These are phyloP conservation scores for Botrytis elliptica DNA, from an alignment of 2,329 filamentous ascomycete genomes.

Conservation along the genomic window DNA sequence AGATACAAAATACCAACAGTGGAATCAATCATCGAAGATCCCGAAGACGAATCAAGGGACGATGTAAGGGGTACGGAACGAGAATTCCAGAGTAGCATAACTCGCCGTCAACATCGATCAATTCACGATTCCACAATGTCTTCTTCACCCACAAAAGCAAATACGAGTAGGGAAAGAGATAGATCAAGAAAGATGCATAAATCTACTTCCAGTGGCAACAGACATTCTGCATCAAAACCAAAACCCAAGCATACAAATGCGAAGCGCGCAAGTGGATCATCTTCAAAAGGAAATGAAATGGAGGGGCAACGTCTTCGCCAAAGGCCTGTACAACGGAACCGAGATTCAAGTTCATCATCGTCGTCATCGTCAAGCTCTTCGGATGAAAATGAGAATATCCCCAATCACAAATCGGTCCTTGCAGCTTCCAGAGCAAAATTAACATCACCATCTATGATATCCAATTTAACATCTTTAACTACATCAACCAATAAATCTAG, in stretches of 20 bases:
- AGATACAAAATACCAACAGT: slow-evolving; percentile 34
- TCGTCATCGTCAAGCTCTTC: slow-evolving; percentile 30
- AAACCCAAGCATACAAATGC: slow-evolving; percentile 27
- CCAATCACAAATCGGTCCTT: slow-evolving; percentile 32
- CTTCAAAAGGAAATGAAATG: slow-evolving; percentile 25
- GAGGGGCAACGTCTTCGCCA: slow-evolving; percentile 26
- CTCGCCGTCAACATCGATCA: slow-evolving; percentile 23
- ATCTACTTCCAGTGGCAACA: slow-evolving; percentile 25
- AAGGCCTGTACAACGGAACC: slow-evolving; percentile 26
- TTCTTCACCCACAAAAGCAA: slow-evolving; percentile 29
- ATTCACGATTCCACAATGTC: slow-evolving; percentile 28
- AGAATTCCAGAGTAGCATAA: slow-evolving; percentile 22
- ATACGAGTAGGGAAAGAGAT: slow-evolving; percentile 31
- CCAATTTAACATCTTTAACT: slow-evolving; percentile 37
- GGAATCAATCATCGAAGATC: slow-evolving; percentile 35
- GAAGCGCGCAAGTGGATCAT: slow-evolving; percentile 26
- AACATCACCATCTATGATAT: slow-evolving; percentile 39
- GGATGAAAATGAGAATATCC: slow-evolving; percentile 30
- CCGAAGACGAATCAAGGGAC: slow-evolving; percentile 34
- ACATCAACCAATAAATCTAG: slow-evolving; percentile 41
- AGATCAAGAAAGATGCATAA: slow-evolving; percentile 29
- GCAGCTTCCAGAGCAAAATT: slow-evolving; percentile 33
- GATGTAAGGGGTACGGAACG: slow-evolving; percentile 26
- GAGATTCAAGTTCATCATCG: slow-evolving; percentile 28
- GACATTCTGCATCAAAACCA: slow-evolving; percentile 28